Evolutionary conservation across 2,329 filamentous ascomycete species (phyloP), one percentile per base, ranked within the genome.

Genomic region (Venturiaceae sp.): DNA sequence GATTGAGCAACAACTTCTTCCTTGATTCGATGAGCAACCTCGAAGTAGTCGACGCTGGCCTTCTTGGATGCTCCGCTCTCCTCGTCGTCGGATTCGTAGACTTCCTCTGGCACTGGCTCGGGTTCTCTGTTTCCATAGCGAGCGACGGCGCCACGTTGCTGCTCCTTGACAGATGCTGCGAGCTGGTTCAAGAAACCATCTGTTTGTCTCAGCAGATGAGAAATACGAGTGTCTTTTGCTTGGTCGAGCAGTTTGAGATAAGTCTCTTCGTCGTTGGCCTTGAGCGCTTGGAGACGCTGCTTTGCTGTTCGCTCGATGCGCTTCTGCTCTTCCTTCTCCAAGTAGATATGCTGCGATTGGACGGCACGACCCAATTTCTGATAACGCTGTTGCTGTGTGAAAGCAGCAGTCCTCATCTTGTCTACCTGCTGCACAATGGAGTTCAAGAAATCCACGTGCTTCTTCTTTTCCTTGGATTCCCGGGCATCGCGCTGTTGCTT

Each of bases 241-340:
- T 99, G 92, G 69, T 95, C 94, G 67, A 99, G 86, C 69, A 99
- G 81, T 75, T 96, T 96, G 75, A 99, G 83, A 72, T 99, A 99
- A 0, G 94, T 95, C 76, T 97, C 94, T 77, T 99, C 94, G 72
- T 99, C 94, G 84, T 99, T 95, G 67, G 94, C 92, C 77, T 96
- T 97, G 71, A 99, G 82, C 62, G 94, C 94, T 74, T 97, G 92
- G 64, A 99, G 85, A 96, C 94, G 94, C 74, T 99, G 94, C 80
- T 99, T 99, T 63, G 94, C 94, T 9, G 92, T 99, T 63, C 94
- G 84, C 77, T 99, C 94, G 64, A 99, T 88, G 62, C 94, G 89
- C 78, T 96, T 97, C 81, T 97, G 92, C 76, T 99, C 94, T 79
- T 99, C 94, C 76, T 96, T 96, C 73, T 99, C 94, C 71, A 99